phyloP scores from a whole-genome alignment of 306 rosid genomes.

The Lathyrus sativus region DNA sequence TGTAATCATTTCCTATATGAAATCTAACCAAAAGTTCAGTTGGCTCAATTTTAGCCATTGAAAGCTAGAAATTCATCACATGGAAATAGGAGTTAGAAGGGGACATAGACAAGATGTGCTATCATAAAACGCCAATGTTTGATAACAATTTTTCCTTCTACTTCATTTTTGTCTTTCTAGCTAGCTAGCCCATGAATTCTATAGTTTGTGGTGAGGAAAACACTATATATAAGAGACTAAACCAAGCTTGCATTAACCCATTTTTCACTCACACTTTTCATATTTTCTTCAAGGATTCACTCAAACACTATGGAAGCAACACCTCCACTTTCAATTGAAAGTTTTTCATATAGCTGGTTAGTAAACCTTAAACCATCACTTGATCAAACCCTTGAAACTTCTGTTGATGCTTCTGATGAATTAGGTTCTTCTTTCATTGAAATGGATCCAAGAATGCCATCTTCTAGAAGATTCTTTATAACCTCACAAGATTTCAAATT shows the following conservation, averaged over 20 bases:
- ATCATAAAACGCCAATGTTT: conserved; percentile 48
- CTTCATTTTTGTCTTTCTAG: background rate
- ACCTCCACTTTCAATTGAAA: conserved; percentile 85
- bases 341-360: conserved; percentile 96
- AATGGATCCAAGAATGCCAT: conserved; percentile 94
- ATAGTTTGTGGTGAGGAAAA: background rate
- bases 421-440: conserved; percentile 82
- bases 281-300: background rate
- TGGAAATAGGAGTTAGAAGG: conserved; percentile 50
- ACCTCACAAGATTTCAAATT: conserved; percentile 85
- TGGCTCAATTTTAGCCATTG: conserved; percentile 48
- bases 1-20: conserved; percentile 12
- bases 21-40: conserved; percentile 26
- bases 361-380: conserved; percentile 88
- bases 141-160: background rate
- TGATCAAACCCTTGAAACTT: conserved; percentile 61
- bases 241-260: background rate
- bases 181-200: background rate
- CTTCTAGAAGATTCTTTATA: conserved; percentile 78
- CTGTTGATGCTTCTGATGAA: conserved; percentile 81
- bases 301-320: background rate
- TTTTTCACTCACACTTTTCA: background rate
- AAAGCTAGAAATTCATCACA: conserved; percentile 48
- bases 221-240: background rate
- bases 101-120: conserved; percentile 69